Conservation (phyloP, 257 asterid genomes). For the Cordia subcordata region DNA sequence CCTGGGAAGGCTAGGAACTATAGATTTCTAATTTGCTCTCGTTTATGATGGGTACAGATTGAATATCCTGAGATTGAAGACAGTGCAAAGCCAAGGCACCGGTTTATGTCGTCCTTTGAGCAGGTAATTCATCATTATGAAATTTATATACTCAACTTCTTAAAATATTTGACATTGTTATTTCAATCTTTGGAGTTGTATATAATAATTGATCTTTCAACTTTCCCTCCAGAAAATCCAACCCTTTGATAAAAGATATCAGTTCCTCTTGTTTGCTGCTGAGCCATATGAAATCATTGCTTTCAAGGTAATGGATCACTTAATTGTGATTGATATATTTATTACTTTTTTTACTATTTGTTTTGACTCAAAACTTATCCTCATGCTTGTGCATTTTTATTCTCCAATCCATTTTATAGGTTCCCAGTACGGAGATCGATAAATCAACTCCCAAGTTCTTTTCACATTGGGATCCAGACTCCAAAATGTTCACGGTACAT, state of each 20-base stretch:
- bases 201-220: neutral
- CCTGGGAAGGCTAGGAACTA: too few species aligned
- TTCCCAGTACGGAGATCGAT: slow-evolving; percentile 92
- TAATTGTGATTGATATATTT: too few species aligned
- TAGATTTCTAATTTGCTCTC: neutral
- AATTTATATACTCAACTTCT: too few species aligned
- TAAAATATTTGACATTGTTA: too few species aligned
- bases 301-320: slow-evolving; percentile 51
- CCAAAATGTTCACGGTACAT: slow-evolving; percentile 91
- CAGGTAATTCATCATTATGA: slow-evolving; percentile 44
- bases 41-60: slow-evolving; percentile 45
- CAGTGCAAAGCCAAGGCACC: slow-evolving; percentile 91
- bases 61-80: slow-evolving; percentile 99
- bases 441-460: slow-evolving; percentile 97
- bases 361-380: neutral
- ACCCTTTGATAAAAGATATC: slow-evolving; percentile 77
- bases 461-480: slow-evolving; percentile 98
- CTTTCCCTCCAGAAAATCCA: slow-evolving; percentile 52
- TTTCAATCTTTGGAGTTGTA: neutral
- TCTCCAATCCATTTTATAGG: slow-evolving; percentile 39
- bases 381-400: too few species aligned
- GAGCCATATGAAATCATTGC: slow-evolving; percentile 92
- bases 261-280: slow-evolving; percentile 88
- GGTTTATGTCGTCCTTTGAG: slow-evolving; percentile 98
- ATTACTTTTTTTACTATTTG: too few species aligned